Percentiles rank a stretch among this genome's conserved stretches.
Evolutionary conservation across 2,329 filamentous ascomycete species (phyloP).

Genomic region (Cadophora sp.): DNA sequence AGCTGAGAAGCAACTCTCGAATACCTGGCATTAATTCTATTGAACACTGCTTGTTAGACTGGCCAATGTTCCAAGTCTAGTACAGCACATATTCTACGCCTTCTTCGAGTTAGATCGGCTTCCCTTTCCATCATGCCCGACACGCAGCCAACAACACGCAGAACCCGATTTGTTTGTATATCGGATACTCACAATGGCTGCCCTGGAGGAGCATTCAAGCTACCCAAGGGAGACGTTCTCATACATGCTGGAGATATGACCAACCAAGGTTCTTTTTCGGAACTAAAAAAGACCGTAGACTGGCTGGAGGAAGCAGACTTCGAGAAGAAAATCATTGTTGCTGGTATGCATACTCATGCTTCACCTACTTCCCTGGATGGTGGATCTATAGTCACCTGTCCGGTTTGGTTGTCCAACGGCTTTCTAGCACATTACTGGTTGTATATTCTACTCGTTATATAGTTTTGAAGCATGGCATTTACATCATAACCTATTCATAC

Average conservation of each 20-base stretch:
- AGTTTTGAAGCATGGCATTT: too few species aligned
- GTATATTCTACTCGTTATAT: too few species aligned
- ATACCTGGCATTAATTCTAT: not conserved
- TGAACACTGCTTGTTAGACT: not conserved
- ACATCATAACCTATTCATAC: too few species aligned
- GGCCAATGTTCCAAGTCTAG: not conserved
- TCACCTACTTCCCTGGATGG: not conserved
- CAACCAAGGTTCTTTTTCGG: slow-evolving; percentile 69
- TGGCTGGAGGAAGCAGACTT: slow-evolving; percentile 75
- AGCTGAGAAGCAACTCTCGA: not conserved
- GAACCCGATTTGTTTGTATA: slow-evolving; percentile 74
- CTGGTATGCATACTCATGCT: slow-evolving; percentile 53
- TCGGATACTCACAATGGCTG: slow-evolving; percentile 76
- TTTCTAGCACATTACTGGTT: not conserved
- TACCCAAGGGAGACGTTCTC: slow-evolving; percentile 75
- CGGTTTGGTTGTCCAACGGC: not conserved
- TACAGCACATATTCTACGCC: not conserved
- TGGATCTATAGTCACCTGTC: not conserved
- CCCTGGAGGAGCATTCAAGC: slow-evolving; percentile 58
- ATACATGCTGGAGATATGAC: slow-evolving; percentile 81
- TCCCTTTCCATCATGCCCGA: slow-evolving; percentile 25
- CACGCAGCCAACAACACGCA: slow-evolving; percentile 33
- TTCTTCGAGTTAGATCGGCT: not conserved
- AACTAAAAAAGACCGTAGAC: slow-evolving; percentile 65
- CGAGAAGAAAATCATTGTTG: slow-evolving; percentile 73